phyloP scores from a whole-genome alignment of 73 alveolate genomes.

The Stentor coeruleus region DNA sequence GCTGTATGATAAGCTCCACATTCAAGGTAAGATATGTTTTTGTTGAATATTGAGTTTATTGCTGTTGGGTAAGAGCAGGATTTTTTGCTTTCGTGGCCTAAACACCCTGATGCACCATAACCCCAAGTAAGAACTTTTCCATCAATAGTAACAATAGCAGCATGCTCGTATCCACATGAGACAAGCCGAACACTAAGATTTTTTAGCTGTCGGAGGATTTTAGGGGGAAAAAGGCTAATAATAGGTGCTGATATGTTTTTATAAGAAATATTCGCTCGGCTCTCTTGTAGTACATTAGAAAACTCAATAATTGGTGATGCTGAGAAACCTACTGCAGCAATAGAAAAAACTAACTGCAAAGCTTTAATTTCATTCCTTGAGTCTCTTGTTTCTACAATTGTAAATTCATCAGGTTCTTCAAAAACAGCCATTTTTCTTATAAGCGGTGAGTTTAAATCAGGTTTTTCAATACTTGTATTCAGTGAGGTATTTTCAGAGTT shows the following conservation, averaged over 20 bases:
- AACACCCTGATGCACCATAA: constrained; percentile 69
- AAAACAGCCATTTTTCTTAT: neutral
- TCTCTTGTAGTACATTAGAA: neutral
- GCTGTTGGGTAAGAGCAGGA: constrained; percentile 43
- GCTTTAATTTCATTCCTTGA: neutral
- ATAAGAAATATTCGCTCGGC: neutral
- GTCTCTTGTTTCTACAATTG: neutral
- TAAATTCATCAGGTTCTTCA: neutral
- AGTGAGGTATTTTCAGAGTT: too few species aligned
- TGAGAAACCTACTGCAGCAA: neutral
- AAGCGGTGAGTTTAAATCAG: neutral
- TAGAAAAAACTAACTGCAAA: neutral
- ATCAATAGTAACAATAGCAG: constrained; percentile 31
- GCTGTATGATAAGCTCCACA: constrained; percentile 67
- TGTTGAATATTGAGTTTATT: constrained; percentile 9
- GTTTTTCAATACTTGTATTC: too few species aligned
- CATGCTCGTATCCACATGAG: constrained; percentile 62
- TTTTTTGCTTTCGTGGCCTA: constrained; percentile 56
- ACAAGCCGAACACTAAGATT: neutral
- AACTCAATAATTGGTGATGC: neutral
- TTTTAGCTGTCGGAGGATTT: neutral
- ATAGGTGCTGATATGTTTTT: neutral
- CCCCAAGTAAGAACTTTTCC: constrained; percentile 67
- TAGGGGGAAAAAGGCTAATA: neutral
- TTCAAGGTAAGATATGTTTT: constrained; percentile 27